Base-by-base conservation (phyloP, 2,329 filamentous ascomycete species). In the Pestalotiopsis sp. region DNA sequence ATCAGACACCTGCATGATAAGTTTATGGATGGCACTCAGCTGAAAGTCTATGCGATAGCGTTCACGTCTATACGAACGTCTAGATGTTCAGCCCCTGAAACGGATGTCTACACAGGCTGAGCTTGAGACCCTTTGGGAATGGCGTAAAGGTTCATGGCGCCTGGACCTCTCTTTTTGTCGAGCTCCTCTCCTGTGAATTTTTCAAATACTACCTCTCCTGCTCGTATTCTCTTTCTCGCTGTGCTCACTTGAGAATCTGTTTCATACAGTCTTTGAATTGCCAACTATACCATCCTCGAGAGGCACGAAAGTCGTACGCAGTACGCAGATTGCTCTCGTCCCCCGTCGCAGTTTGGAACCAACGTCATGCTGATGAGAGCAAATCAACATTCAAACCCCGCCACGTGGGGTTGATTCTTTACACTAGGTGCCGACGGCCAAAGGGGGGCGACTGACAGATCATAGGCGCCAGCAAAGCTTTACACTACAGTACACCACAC, bases 391-490 rank as follows among this genome's bases (percentile, higher is more conserved):
- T 36, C 14, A 13, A 20, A 62, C 27, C 59, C 59, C 59, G 27
- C 31, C 59, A 62, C 59, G 59, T 62, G 59, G 59, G 59, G 59
- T 62, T 59, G 55, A 25, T 25, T 59, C 45, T 36, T 36, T 36
- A 36, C 31, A 9, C n/a, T 20, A 52, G 45, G 20, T 52, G 45
- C 45, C 45, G 45, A 20, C 9, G 20, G 20, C 45, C 20, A 52
- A 20, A 20, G 45, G 45, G 20, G 6, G 20, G 9, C 20, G 45
- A 52, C 20, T 52, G 17, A 52, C 45, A 52, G 45, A 52, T 52
- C 45, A 52, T 9, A 52, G 14, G 45, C 45, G 45, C 45, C 45
- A 52, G 20, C 45, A 52, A 17, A 52, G 17, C 17, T 52, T 14
- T 52, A 20, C 45, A 52, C 17, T 52, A 52, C 45, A 31, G 31